Evolutionary conservation across 139 green algal species (phyloP), one percentile per base, ranked within the genome.

Genomic region (Dunaliella primolecta): DNA sequence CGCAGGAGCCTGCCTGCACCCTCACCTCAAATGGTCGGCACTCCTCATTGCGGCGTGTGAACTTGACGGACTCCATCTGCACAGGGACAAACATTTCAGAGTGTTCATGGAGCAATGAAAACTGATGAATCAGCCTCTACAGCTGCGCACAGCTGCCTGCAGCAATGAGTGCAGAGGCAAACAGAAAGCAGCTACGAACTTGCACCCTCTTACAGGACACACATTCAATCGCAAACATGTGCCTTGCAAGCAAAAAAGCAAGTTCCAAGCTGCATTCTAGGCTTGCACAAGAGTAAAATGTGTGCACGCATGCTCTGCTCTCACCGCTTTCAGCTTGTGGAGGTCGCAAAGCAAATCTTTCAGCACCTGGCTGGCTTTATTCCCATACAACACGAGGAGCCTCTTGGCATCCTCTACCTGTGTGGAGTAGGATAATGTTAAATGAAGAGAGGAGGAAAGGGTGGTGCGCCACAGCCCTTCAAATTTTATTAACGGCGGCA

Each of bases 331-430:
- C 2, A 97, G 85, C 83, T 96, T 96, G 80, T 95, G 87, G 0
- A 98, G 55, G 88, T 97, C 95, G 27, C 90, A 88, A 2, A 95
- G 81, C 0, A 92, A 84, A 46, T 96, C 88, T 74, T 97, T 96
- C 0, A 96, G 71, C 0, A 93, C 71, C 64, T 96, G 91, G 83
- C 91, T 97, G 30, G 86, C 92, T 64, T 93, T 93, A 78, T 92
- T 91, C 30, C 94, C 94, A 72, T 91, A 91, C 11, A 97, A 78
- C 7, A 97, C 80, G 3, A 98, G 87, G 0, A 88, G 83, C 2
- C 89, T 91, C 82, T 95, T 95, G 0, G 93, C 81, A 57, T 97
- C 93, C 82, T 98, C 95, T 11, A 97, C 87, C 95, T 98, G 87
- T 72, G 36, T 55, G 21, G 29, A 25, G 29, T 24, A 1, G 23